A percentile compares a stretch with the other conserved stretches of the same genome.
Evolutionary conservation across 2,329 filamentous ascomycete genomes (phyloP).

Genomic region (Exophiala sideris): DNA sequence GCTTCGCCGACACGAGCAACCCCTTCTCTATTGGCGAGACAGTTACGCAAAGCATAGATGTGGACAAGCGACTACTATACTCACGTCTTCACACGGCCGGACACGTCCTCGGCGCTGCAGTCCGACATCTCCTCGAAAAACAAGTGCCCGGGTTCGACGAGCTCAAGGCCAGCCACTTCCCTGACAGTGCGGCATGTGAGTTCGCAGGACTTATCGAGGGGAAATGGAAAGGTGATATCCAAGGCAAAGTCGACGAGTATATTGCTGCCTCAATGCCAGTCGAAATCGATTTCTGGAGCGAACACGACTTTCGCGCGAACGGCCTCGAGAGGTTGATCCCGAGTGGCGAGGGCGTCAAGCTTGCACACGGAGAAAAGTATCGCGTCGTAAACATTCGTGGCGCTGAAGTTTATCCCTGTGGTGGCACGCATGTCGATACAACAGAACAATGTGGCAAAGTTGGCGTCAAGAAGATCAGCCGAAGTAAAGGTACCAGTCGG

Average conservation of each 20-base stretch:
- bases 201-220: slow-evolving; percentile 66
- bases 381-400: slow-evolving; percentile 68
- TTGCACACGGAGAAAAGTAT: slow-evolving; percentile 52
- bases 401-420: slow-evolving; percentile 68
- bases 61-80: slow-evolving; percentile 58
- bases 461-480: slow-evolving; percentile 64
- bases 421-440: slow-evolving; percentile 67
- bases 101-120: slow-evolving; percentile 66
- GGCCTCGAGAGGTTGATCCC: slow-evolving; percentile 57
- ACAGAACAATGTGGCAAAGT: slow-evolving; percentile 60
- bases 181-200: slow-evolving; percentile 64
- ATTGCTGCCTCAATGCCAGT: slow-evolving; percentile 57
- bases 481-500: slow-evolving; percentile 61
- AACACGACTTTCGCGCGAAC: slow-evolving; percentile 56
- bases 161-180: slow-evolving; percentile 69
- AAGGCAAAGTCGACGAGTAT: slow-evolving; percentile 59
- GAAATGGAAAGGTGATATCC: slow-evolving; percentile 60
- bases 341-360: slow-evolving; percentile 38
- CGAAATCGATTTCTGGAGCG: slow-evolving; percentile 65
- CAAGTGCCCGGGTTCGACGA: slow-evolving; percentile 58
- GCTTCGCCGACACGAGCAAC: slow-evolving; percentile 41
- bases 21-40: slow-evolving; percentile 43
- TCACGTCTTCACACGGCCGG: slow-evolving; percentile 71
- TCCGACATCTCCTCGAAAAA: slow-evolving; percentile 56
- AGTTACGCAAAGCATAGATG: slow-evolving; percentile 59